Evolutionary conservation across 2,329 filamentous ascomycete genomes (phyloP), one percentile per base, ranked within the genome.

Genomic region (Emergomyces pasteurianus): DNA sequence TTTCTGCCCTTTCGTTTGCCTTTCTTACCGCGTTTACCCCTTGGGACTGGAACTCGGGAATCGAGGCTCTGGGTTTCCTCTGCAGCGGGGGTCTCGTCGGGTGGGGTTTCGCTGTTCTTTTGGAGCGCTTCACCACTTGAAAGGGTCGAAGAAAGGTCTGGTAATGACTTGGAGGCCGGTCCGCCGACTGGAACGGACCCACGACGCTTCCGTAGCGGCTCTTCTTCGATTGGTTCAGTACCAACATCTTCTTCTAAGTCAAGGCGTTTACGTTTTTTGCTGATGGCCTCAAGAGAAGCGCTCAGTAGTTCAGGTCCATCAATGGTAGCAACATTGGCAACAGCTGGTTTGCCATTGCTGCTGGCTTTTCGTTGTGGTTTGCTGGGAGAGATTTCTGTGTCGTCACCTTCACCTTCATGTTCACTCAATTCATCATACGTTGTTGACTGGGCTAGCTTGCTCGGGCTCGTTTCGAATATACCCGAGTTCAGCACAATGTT

Each of bases 381-480:
- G 68, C 69, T 76, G 14, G 74, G 74, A 36, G 72, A 76, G 57
- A 71, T 70, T 61, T 75, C 73, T 42, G 67, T 43, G 64, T 71
- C 64, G 38, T 76, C 75, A 28, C 79, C 79, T 60, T 82, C 78
- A 46, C 80, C 81, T 61, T 83, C 82, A 38, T 79, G 81, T 61
- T 83, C 82, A 38, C 79, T 77, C 42, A 74, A 70, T 59, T 77
- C 72, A 26, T 78, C 72, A 54, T 76, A 72, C 8, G 73, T 76
- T 18, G 78, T 78, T 61, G 81, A 79, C 63, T 86, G 83, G 66
- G 85, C 84, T 62, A 91, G 81, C 77, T 91, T 92, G 79, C 87
- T 92, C 2, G 89, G 88, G 60, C 86, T 90, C 65, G 82, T 83
- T 67, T 88, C 85, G 65, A 84, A 83, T 79, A 77, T 69, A 60